A percentile compares a stretch with the other conserved stretches of the same genome.
Evolutionary conservation across 1,284 basidiomycete species (phyloP).

Genomic region (Ceratorhiza oryzae-sativae): DNA sequence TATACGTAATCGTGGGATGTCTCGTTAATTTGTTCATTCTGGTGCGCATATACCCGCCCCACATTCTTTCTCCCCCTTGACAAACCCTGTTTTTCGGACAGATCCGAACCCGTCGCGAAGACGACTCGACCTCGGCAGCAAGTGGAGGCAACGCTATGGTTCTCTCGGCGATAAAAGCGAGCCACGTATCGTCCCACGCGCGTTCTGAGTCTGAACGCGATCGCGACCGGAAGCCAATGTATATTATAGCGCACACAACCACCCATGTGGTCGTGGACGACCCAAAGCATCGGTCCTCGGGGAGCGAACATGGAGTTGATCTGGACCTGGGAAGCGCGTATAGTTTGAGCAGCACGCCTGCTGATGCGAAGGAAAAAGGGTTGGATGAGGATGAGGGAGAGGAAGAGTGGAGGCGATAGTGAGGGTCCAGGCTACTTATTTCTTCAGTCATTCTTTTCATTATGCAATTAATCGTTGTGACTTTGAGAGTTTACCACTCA

Average conservation of each 20-base stretch:
- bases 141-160: constrained; percentile 13
- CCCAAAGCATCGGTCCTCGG: neutral
- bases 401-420: neutral
- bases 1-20: constrained; percentile 25
- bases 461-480: too few relatives aligned
- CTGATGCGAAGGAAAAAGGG: neutral
- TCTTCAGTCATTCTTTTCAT: neutral
- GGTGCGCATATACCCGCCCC: neutral
- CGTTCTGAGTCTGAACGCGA: constrained; percentile 10
- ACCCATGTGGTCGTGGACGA: constrained; percentile 32
- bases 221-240: constrained; percentile 16
- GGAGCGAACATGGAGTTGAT: neutral
- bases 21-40: constrained; percentile 29
- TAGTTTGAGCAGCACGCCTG: constrained; percentile 10
- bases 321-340: constrained; percentile 9
- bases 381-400: neutral
- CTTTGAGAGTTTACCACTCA: too few relatives aligned
- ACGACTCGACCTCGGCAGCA: neutral
- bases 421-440: neutral
- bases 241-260: constrained; percentile 23
- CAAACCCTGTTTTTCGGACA: neutral
- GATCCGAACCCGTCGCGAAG: constrained; percentile 28
- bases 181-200: constrained; percentile 9
- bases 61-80: neutral
- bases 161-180: constrained; percentile 26